These are phyloP conservation scores for Tulasnella sp. DNA, from an alignment of 768 basidiomycete genomes.

Conservation along the genomic window DNA sequence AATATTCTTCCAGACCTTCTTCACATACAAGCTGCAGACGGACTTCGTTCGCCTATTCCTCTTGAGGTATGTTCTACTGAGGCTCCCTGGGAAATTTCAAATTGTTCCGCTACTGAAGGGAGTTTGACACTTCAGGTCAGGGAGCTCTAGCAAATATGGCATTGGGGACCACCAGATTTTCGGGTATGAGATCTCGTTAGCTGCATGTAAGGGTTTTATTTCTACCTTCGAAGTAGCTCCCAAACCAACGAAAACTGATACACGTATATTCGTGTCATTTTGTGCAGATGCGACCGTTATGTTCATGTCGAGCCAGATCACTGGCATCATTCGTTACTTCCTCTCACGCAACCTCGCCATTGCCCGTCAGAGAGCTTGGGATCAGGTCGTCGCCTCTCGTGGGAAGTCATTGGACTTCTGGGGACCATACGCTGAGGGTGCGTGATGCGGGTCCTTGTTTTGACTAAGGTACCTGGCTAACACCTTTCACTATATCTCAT, in stretches of 20 bases:
- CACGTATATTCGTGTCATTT: slow-evolving; percentile 18
- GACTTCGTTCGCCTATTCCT: slow-evolving; percentile 56
- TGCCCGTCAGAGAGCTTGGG: slow-evolving; percentile 58
- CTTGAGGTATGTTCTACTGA: slow-evolving; percentile 39
- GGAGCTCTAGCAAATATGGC: slow-evolving; percentile 42
- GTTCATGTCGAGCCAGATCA: slow-evolving; percentile 63
- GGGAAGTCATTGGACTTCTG: slow-evolving; percentile 79
- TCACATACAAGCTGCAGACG: slow-evolving; percentile 64
- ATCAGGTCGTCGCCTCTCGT: slow-evolving; percentile 72
- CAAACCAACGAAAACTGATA: no score
- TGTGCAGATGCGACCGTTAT: slow-evolving; percentile 60
- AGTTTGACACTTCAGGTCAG: background rate
- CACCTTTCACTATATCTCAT: no score
- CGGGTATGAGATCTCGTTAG: slow-evolving; percentile 55
- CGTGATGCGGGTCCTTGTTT: background rate
- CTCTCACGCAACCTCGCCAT: slow-evolving; percentile 73
- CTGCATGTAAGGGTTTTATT: slow-evolving; percentile 66
- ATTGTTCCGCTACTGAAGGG: no score
- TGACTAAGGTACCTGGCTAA: background rate
- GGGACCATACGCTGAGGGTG: slow-evolving; percentile 57
- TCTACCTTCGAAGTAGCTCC: no score
- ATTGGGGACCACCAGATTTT: slow-evolving; percentile 56
- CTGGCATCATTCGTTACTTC: slow-evolving; percentile 69
- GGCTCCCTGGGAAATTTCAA: background rate
- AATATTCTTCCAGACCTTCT: slow-evolving; percentile 36